Percentiles rank a stretch among this genome's conserved stretches.
These are phyloP conservation scores for Tricholoma terreum DNA, from an alignment of 768 basidiomycete species.

Conservation along the genomic window DNA sequence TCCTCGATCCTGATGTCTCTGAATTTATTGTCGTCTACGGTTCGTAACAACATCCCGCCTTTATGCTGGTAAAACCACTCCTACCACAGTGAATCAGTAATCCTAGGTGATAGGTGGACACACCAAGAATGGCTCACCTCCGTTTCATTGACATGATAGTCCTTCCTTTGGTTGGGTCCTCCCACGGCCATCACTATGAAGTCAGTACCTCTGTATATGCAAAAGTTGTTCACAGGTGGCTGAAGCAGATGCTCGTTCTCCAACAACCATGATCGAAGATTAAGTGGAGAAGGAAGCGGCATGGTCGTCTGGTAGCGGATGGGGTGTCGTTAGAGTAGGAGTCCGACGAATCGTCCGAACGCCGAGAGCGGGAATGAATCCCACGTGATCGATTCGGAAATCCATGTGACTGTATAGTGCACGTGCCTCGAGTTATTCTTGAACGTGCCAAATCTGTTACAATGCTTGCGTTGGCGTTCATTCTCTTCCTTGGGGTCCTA, in stretches of 20 bases:
- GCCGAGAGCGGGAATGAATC: neutral
- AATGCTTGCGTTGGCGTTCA: neutral
- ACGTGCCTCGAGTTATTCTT: conserved; percentile 20
- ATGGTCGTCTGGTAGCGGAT: too few relatives aligned
- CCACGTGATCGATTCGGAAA: conserved; percentile 15
- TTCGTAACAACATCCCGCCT: conserved; percentile 86
- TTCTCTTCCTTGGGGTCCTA: neutral
- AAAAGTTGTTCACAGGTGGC: conserved; percentile 93
- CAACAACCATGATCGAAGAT: conserved; percentile 85
- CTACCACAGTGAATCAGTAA: conserved; percentile 30
- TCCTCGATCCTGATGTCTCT: conserved; percentile 87
- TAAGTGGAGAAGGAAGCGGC: conserved; percentile 76
- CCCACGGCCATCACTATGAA: conserved; percentile 96
- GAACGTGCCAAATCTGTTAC: conserved; percentile 1
- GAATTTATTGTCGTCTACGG: conserved; percentile 78
- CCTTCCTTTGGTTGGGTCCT: conserved; percentile 91
- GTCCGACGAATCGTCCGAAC: too few relatives aligned
- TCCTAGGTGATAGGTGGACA: neutral
- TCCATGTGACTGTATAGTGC: conserved; percentile 18
- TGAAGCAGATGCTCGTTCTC: conserved; percentile 77
- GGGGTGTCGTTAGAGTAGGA: too few relatives aligned
- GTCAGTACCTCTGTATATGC: conserved; percentile 77
- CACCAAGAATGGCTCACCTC: conserved; percentile 51
- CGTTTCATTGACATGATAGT: conserved; percentile 95
- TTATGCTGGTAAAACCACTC: conserved; percentile 99